phyloP scores from a whole-genome alignment of 768 basidiomycete species.

The Trametes cubensis region DNA sequence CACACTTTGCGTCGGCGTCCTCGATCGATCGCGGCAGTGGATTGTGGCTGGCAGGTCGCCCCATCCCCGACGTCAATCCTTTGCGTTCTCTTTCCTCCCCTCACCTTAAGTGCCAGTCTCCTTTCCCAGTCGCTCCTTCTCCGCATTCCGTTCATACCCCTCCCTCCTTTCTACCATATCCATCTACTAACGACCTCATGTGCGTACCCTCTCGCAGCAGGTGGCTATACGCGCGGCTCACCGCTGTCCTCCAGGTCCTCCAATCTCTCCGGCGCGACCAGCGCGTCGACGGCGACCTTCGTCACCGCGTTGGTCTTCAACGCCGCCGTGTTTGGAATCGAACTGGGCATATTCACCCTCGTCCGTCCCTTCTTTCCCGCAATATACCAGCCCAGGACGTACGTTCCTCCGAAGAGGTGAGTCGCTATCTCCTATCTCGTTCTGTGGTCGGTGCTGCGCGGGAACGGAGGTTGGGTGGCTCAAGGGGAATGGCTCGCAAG shows the following conservation, averaged over 20 bases:
- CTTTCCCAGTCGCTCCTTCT: slow-evolving; percentile 7
- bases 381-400: slow-evolving; percentile 86
- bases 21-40: slow-evolving; percentile 21
- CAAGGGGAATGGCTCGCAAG: no score
- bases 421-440: slow-evolving; percentile 20
- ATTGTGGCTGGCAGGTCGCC: slow-evolving; percentile 19
- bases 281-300: slow-evolving; percentile 78
- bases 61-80: slow-evolving; percentile 23
- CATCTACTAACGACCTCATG: slow-evolving; percentile 15
- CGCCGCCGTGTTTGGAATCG: slow-evolving; percentile 65
- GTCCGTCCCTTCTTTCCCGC: slow-evolving; percentile 82
- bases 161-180: not conserved
- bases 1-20: slow-evolving; percentile 14
- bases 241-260: slow-evolving; percentile 1
- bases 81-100: not conserved
- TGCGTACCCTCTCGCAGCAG: not conserved
- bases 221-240: not conserved
- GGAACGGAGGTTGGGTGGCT: no score
- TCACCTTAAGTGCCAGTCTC: slow-evolving; percentile 3
- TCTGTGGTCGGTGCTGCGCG: not conserved
- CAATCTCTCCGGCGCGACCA: slow-evolving; percentile 40
- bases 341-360: slow-evolving; percentile 79
- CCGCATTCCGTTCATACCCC: slow-evolving; percentile 5
- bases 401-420: slow-evolving; percentile 54
- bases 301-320: slow-evolving; percentile 87